Conservation (phyloP, 1,139 yeast genomes). For the Suhomyces taliae region DNA sequence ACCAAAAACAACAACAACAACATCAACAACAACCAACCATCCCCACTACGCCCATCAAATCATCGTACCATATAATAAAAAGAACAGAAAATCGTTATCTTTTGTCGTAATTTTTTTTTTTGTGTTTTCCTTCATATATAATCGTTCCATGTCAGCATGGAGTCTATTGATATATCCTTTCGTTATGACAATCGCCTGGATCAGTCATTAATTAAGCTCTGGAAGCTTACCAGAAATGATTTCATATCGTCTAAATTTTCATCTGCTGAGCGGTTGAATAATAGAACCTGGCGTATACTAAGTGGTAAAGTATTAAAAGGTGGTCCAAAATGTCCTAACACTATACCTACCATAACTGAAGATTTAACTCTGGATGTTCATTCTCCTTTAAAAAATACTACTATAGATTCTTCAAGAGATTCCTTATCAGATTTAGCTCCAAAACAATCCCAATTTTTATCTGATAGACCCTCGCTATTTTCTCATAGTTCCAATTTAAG, state of each 20-base stretch:
- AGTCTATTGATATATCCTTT: conserved; percentile 16
- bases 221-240: conserved; percentile 17
- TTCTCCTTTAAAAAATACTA: conserved; percentile 1
- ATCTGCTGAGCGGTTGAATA: conserved; percentile 15
- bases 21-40: too few species aligned
- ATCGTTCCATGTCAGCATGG: conserved; percentile 12
- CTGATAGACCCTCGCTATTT: conserved; percentile 18
- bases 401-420: conserved; percentile 14
- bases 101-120: too few species aligned
- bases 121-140: not conserved
- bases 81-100: not conserved
- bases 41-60: too few species aligned
- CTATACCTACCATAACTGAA: not conserved
- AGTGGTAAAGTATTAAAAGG: conserved; percentile 12
- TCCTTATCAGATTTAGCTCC: conserved; percentile 16
- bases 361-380: not conserved
- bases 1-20: too few species aligned
- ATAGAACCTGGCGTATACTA: conserved; percentile 19
- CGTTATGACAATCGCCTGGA: conserved; percentile 16
- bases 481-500: conserved; percentile 19
- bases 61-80: not conserved
- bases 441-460: conserved; percentile 14
- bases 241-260: conserved; percentile 11
- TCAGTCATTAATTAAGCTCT: conserved; percentile 16
- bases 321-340: not conserved